These are phyloP conservation scores for Cerioporus squamosus DNA, from an alignment of 1,284 basidiomycete species.

Conservation along the genomic window DNA sequence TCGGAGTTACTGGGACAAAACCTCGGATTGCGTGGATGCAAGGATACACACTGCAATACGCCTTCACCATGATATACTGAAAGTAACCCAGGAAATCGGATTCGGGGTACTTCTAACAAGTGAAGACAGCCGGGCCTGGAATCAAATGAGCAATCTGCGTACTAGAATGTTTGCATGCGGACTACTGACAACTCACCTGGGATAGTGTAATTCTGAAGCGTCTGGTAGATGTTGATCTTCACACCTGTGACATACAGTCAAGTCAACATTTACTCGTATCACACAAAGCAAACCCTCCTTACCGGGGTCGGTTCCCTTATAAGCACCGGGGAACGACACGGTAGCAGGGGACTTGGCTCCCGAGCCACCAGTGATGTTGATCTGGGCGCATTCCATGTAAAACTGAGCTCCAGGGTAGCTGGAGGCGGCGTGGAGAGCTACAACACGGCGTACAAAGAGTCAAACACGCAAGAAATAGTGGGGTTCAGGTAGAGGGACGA, in stretches of 20 bases:
- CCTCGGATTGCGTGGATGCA: too few relatives aligned
- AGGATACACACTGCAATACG: too few relatives aligned
- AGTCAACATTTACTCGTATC: not conserved
- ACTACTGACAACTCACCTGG: conserved; percentile 17
- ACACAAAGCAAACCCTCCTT: not conserved
- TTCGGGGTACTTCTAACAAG: too few relatives aligned
- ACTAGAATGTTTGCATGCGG: not conserved
- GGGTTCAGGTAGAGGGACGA: not conserved
- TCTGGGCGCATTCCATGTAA: conserved; percentile 59
- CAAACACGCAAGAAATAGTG: conserved; percentile 26
- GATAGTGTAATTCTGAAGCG: conserved; percentile 23
- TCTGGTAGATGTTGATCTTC: conserved; percentile 30
- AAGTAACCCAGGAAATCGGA: too few relatives aligned
- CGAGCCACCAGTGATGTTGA: conserved; percentile 51
- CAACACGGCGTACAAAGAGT: conserved; percentile 15
- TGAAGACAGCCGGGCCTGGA: conserved; percentile 25
- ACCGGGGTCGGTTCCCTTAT: conserved; percentile 38
- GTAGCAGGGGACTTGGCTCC: conserved; percentile 48
- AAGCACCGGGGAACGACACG: conserved; percentile 56
- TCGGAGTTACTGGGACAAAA: too few relatives aligned
- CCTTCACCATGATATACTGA: too few relatives aligned
- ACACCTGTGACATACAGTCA: conserved; percentile 20
- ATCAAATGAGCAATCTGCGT: too few relatives aligned
- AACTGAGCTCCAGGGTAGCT: conserved; percentile 57
- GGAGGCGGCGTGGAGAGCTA: conserved; percentile 46